These are phyloP conservation scores for Xanthoceras sorbifolium DNA, from an alignment of 345 rosid species.

Conservation along the genomic window DNA sequence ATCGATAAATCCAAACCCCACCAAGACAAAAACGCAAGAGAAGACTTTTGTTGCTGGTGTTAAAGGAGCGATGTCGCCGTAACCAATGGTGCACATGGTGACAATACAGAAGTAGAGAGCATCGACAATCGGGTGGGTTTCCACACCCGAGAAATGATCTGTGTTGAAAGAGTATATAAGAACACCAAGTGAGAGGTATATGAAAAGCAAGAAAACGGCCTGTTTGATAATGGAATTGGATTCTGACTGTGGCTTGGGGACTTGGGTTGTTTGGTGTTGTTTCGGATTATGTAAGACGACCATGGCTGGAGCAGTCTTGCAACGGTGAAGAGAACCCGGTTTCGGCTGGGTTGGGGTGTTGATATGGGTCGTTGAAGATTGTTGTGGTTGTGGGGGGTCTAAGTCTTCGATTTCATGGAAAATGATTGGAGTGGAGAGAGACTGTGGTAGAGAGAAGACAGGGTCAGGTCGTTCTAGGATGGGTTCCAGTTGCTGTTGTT, in stretches of 20 bases:
- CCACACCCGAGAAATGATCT: slow-evolving; percentile 65
- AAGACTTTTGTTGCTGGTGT: slow-evolving; percentile 64
- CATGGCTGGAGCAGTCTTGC: slow-evolving; percentile 88
- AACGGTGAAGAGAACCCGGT: slow-evolving; percentile 61
- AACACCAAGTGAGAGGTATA: slow-evolving; percentile 65
- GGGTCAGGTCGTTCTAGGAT: slow-evolving; percentile 29
- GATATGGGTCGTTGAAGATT: not conserved
- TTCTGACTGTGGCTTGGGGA: slow-evolving; percentile 41
- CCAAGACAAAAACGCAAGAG: slow-evolving; percentile 65
- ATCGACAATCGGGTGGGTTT: slow-evolving; percentile 80
- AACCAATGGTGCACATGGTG: slow-evolving; percentile 84
- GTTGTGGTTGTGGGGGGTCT: slow-evolving; percentile 13
- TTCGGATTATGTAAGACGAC: slow-evolving; percentile 49
- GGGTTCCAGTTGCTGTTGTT: slow-evolving; percentile 24
- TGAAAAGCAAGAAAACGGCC: slow-evolving; percentile 49
- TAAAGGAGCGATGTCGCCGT: slow-evolving; percentile 74
- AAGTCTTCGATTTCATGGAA: slow-evolving; percentile 42
- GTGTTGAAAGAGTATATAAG: slow-evolving; percentile 56
- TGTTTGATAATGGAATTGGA: slow-evolving; percentile 54
- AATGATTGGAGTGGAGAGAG: slow-evolving; percentile 43
- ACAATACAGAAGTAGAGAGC: slow-evolving; percentile 82
- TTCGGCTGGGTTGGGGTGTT: slow-evolving; percentile 15
- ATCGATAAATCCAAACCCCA: slow-evolving; percentile 74
- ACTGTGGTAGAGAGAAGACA: slow-evolving; percentile 31
- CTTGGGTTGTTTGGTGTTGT: slow-evolving; percentile 27